Evolutionary conservation across 2,329 filamentous ascomycete genomes (phyloP).

Genomic region (Rasamsonia emersonii): DNA sequence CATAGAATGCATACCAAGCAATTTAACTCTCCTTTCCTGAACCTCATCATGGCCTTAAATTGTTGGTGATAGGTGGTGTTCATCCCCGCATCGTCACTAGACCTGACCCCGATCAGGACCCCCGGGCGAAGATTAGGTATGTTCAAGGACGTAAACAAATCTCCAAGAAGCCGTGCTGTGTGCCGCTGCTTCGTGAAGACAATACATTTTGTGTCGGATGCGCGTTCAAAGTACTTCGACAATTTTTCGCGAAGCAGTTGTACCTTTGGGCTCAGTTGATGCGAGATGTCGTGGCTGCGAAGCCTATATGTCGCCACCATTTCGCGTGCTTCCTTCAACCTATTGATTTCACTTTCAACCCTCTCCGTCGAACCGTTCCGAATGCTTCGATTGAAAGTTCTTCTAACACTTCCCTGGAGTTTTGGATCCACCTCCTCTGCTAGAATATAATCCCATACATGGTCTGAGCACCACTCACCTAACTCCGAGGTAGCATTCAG

Average conservation of each 20-base stretch:
- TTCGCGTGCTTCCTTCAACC: conserved; percentile 51
- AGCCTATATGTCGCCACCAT: conserved; percentile 49
- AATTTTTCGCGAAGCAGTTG: conserved; percentile 54
- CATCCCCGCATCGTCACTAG: conserved; percentile 45
- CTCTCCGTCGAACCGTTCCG: conserved; percentile 18
- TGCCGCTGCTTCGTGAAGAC: conserved; percentile 76
- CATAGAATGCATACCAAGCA: conserved; percentile 35
- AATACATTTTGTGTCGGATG: conserved; percentile 61
- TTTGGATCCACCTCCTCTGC: conserved; percentile 54
- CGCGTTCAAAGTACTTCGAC: conserved; percentile 50
- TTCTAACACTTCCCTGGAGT: conserved; percentile 44
- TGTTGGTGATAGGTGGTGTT: conserved; percentile 66
- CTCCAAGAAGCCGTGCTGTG: conserved; percentile 64
- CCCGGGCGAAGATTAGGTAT: conserved; percentile 53
- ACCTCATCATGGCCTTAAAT: conserved; percentile 60
- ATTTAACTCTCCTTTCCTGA: conserved; percentile 51
- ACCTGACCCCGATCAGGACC: conserved; percentile 55
- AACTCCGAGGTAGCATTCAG: conserved; percentile 55
- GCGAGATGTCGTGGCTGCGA: conserved; percentile 24
- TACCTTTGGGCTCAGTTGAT: conserved; percentile 64
- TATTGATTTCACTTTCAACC: conserved; percentile 45
- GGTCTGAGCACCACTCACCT: conserved; percentile 77
- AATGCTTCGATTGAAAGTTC: conserved; percentile 5
- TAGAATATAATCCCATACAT: conserved; percentile 66
- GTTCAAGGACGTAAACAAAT: conserved; percentile 54